Base-by-base conservation (phyloP, 805 yeast genomes). In the Wickerhamiella galacta region DNA sequence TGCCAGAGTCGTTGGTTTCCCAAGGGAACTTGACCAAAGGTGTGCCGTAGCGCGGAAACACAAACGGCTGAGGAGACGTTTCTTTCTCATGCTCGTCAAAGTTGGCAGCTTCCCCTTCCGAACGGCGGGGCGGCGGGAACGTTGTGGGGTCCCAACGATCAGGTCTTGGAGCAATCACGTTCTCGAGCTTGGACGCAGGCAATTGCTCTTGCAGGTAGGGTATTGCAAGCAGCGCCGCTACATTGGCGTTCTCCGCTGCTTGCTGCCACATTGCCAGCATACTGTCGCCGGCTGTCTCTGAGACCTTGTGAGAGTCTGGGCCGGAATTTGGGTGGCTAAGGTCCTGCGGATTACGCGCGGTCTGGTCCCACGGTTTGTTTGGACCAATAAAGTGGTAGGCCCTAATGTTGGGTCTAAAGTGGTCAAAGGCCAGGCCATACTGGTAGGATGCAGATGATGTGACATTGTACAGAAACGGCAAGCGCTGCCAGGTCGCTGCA, bases 401-500 rank as follows among this genome's bases (percentile, higher is more conserved):
- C 30, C 56, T 58, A 16, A 70, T 54, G 16, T 63, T 54, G 10
- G 51, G 36, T 11, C 44, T 38, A 48, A 74, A 80, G 47, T 67
- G 64, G 25, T 53, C 54, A 47, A 59, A 70, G 0, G 92, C 90
- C 0, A 92, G 90, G 15, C 63, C 57, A 53, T 74, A 77, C 54
- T 80, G 75, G 48, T 80, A 80, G 31, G 64, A 62, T 6, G 66
- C 52, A 11, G 37, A 25, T 22, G 70, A 64, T 34, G 95, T 87
- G 20, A 87, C 92, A 48, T 87, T 87, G 60, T 72, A 87, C 29
- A 70, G 44, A 45, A 85, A 87, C 2, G 95, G 85, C 30, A 90
- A 56, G 30, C 70, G 64, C 20, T 61, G 53, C 95, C 95, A 85
- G 34, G 55, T 52, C 2, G 49, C 44, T 12, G 37, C 43, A 50